These are phyloP conservation scores for Bruguiera hainesii DNA, from an alignment of 441 rosid species.

Conservation along the genomic window DNA sequence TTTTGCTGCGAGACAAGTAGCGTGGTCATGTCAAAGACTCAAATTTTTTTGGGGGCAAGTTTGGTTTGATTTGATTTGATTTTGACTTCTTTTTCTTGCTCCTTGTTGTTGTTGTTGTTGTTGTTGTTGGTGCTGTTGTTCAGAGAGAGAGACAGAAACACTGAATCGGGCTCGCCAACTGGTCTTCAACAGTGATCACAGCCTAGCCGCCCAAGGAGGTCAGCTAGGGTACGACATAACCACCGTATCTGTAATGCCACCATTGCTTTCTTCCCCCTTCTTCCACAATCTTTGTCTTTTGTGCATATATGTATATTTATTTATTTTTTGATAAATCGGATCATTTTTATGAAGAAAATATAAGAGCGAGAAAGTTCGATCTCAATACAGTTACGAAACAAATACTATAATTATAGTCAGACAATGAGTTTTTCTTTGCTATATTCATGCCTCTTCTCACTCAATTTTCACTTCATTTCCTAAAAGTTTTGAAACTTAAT, in stretches of 20 bases:
- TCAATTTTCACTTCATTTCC: conserved; percentile 5
- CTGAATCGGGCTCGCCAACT: conserved; percentile 97
- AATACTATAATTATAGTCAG: no score
- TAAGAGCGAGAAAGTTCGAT: no score
- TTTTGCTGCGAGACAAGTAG: conserved; percentile 14
- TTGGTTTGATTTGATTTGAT: conserved; percentile 10
- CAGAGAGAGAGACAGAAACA: conserved; percentile 97
- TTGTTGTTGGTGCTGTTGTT: conserved; percentile 22
- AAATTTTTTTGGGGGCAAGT: conserved; percentile 1
- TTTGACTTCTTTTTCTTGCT: conserved; percentile 16
- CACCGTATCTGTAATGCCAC: not conserved
- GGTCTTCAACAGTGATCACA: conserved; percentile 71
- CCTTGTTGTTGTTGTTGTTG: conserved; percentile 27
- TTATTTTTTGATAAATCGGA: no score
- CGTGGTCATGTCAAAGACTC: conserved; percentile 35
- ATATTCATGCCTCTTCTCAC: not conserved
- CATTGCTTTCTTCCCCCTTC: no score
- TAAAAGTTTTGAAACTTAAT: not conserved
- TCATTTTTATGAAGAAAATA: no score
- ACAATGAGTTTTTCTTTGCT: not conserved
- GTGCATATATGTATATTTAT: no score
- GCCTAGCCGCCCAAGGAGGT: conserved; percentile 41
- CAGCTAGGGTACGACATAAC: conserved; percentile 42
- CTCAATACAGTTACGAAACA: no score
- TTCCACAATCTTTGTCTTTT: no score